Evolutionary conservation across 495 filamentous ascomycete genomes (phyloP).

Genomic region (Echria macrotheca): DNA sequence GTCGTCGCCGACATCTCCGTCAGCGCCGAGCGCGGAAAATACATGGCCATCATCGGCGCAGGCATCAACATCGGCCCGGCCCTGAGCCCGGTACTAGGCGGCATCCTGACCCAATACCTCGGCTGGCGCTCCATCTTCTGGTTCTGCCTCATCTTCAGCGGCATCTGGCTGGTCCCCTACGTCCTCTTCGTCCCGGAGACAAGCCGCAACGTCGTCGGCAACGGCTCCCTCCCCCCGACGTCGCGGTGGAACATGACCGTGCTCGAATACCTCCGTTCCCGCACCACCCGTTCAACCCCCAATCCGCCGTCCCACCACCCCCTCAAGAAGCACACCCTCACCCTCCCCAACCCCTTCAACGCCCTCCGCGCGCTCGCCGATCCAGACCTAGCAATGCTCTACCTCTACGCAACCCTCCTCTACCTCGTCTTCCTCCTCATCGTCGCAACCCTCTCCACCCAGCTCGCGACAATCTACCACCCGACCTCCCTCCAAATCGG

Average conservation of each 20-base stretch:
- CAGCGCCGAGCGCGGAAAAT: constrained; percentile 53
- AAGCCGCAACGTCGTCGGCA: constrained; percentile 63
- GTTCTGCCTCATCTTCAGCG: constrained; percentile 60
- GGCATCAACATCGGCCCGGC: constrained; percentile 50
- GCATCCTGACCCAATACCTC: constrained; percentile 56
- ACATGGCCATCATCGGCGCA: constrained; percentile 50
- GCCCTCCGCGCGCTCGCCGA: constrained; percentile 61
- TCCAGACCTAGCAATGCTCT: constrained; percentile 49
- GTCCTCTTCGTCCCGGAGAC: constrained; percentile 61
- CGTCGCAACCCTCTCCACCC: constrained; percentile 49
- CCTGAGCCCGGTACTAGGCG: constrained; percentile 60
- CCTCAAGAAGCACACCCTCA: constrained; percentile 42
- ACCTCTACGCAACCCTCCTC: constrained; percentile 48
- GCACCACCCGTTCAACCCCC: constrained; percentile 15
- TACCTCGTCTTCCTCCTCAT: constrained; percentile 42
- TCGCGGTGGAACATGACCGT: constrained; percentile 51
- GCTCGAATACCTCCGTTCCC: constrained; percentile 36
- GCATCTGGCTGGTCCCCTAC: constrained; percentile 47
- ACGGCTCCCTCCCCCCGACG: constrained; percentile 55
- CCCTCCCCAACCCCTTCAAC: constrained; percentile 65
- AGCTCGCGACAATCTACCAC: constrained; percentile 58
- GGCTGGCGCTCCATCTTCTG: constrained; percentile 72
- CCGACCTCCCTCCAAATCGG: constrained; percentile 65
- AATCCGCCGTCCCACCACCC: background rate
- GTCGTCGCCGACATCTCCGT: constrained; percentile 59